phyloP scores from a whole-genome alignment of 1,139 yeast genomes.

The Magnusiomyces tetraspermus region DNA sequence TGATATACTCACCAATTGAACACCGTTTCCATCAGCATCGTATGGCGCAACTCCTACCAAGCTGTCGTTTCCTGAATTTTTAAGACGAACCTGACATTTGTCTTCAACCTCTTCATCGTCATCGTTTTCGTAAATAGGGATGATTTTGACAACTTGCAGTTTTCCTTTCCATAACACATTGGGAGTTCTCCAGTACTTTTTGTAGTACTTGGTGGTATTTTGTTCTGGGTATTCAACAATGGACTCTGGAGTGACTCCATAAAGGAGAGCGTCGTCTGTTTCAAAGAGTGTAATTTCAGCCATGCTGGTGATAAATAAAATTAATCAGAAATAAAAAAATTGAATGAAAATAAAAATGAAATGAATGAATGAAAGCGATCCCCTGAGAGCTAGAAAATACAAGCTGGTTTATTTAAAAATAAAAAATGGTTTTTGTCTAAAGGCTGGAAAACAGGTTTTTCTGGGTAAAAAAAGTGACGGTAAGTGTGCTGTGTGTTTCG shows the following conservation, averaged over 20 bases:
- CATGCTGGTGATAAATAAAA: too few species aligned
- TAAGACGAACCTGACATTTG: not conserved
- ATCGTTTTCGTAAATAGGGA: not conserved
- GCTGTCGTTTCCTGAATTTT: not conserved
- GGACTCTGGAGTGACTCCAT: not conserved
- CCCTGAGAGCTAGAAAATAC: too few species aligned
- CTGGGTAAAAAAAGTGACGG: too few species aligned
- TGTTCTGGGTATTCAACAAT: not conserved
- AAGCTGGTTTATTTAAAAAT: too few species aligned
- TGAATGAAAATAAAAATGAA: too few species aligned
- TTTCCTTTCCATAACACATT: conserved; percentile 1
- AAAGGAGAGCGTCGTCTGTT: not conserved
- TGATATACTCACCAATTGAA: not conserved
- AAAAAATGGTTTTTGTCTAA: too few species aligned
- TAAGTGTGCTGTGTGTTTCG: too few species aligned
- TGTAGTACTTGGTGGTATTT: not conserved
- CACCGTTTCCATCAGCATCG: not conserved
- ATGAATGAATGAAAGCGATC: too few species aligned
- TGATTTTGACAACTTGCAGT: not conserved
- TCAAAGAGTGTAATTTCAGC: not conserved
- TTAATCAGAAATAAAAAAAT: too few species aligned
- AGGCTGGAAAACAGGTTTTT: too few species aligned
- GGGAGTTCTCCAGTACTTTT: not conserved
- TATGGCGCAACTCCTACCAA: conserved; percentile 2
- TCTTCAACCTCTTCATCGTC: not conserved